Base-by-base conservation (phyloP, 1,139 yeast species). In the Hyphopichia wangnamkhiaoensis region DNA sequence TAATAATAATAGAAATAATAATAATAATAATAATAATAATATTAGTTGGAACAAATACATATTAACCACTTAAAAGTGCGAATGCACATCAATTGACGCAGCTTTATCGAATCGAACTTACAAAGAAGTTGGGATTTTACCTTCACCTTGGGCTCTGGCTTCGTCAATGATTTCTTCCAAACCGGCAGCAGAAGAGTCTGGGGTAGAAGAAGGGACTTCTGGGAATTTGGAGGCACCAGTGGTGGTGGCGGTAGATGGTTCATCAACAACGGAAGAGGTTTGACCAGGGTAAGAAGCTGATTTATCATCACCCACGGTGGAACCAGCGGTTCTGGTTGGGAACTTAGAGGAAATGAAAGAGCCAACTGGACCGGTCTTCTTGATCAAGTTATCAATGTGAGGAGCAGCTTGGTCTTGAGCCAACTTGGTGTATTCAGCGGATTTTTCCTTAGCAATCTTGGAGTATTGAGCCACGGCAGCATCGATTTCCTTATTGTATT, bases 401-500 rank as follows among this genome's bases (percentile, higher is more conserved):
- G 77, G 77, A 48, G 67, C 65, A 45, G 80, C 78, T 63, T 82
- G 79, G 47, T 76, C 74, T 48, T 76, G 74, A 38, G 82, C 84
- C 37, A 69, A 37, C 45, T 72, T 63, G 44, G 75, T 61, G 52
- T 61, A 66, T 58, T 82, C 84, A 33, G 69, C 53, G 42, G 79
- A 61, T 66, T 84, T 82, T 37, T 68, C 74, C 59, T 76, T 78
- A 42, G 82, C 82, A 38, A 78, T 54, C 49, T 75, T 69, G 48
- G 82, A 67, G 59, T 72, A 76, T 50, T 80, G 73, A 44, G 76
- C 77, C 42, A 85, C 76, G 40, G 80, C 79, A 38, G 83, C 82
- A 65, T 91, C 96, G 61, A 93, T 85, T 69, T 86, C 85, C 56
- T 74, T 74, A 74, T 89, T 83, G 77, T 87, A 82, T 51, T 74